Evolutionary conservation across 768 basidiomycete species (phyloP).

Genomic region (Russula earlei): DNA sequence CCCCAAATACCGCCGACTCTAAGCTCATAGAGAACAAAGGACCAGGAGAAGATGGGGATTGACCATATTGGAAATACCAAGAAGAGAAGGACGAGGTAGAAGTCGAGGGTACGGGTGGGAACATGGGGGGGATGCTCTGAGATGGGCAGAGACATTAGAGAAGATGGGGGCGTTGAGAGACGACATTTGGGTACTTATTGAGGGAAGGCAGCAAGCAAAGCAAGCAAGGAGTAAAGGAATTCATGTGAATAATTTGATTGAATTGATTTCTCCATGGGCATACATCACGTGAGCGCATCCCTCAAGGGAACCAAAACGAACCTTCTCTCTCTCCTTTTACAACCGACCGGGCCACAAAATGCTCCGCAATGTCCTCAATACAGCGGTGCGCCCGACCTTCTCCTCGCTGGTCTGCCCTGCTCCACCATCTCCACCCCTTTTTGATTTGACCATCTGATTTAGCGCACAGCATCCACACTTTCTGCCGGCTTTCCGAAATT

Average conservation of each 20-base stretch:
- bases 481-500: constrained; percentile 73
- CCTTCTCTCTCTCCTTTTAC: no score
- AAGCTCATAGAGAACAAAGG: constrained; percentile 43
- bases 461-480: constrained; percentile 69
- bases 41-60: constrained; percentile 55
- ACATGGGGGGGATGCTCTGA: constrained; percentile 28
- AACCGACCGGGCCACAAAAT: background rate
- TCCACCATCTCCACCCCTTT: background rate
- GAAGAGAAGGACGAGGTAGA: constrained; percentile 48
- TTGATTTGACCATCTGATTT: constrained; percentile 18
- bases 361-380: constrained; percentile 50
- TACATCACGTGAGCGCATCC: background rate
- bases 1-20: constrained; percentile 34
- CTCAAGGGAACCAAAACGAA: no score
- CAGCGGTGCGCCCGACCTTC: constrained; percentile 44
- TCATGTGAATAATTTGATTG: constrained; percentile 34
- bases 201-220: background rate
- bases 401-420: constrained; percentile 41
- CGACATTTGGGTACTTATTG: background rate
- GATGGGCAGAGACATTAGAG: constrained; percentile 16
- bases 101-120: constrained; percentile 38
- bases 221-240: no score
- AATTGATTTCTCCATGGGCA: background rate
- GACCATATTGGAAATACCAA: constrained; percentile 58
- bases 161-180: no score